Base-by-base conservation (phyloP, 1,284 basidiomycete species). In the Rhodotorula mucilaginosa region DNA sequence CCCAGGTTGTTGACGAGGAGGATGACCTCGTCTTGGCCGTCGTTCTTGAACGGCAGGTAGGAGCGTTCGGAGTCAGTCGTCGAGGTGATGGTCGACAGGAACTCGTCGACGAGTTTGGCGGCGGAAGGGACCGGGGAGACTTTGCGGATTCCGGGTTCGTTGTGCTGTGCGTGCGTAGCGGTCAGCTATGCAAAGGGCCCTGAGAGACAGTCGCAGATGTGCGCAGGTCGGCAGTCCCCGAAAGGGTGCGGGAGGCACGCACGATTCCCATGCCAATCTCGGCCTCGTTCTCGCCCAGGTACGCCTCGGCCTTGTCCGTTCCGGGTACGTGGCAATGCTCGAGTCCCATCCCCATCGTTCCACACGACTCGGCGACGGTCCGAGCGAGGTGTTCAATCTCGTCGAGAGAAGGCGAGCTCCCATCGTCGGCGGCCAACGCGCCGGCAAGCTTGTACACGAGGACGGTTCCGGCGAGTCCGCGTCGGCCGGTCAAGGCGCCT, bases 391-490 rank as follows among this genome's bases (percentile, higher is more conserved):
- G 80, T 80, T 90, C 86, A 12, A 95, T 90, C 65, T 90, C 86
- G 62, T 90, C 86, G n/a, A 97, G 85, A 67, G 83, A 83, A 29
- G 19, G 51, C 54, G 56, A 26, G 46, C 52, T 26, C 44, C 51
- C 21, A 0, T 83, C 89, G 5, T 85, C 82, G n/a, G 87, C 82
- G 1, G 77, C 76, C 23, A 77, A 70, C 5, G 78, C 92, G 51
- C 92, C 91, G 2, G 92, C 92, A 39, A 95, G 87, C 83, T 97
- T 97, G 85, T 97, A 96, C 1, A 93, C 91, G 16, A 97, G 82
- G 10, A 93, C 89, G 2, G 92, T 93, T 3, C 93, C 93, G 0
- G 76, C 69, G 4, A 74, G 82, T 49, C 75, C 87, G 88, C 91
- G 85, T 78, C 92, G 84, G 26, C 92, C 92, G 29, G 92, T 90